These are phyloP conservation scores for Phytophthora citricola DNA, from an alignment of 352 stramenopile genomes.

Conservation along the genomic window DNA sequence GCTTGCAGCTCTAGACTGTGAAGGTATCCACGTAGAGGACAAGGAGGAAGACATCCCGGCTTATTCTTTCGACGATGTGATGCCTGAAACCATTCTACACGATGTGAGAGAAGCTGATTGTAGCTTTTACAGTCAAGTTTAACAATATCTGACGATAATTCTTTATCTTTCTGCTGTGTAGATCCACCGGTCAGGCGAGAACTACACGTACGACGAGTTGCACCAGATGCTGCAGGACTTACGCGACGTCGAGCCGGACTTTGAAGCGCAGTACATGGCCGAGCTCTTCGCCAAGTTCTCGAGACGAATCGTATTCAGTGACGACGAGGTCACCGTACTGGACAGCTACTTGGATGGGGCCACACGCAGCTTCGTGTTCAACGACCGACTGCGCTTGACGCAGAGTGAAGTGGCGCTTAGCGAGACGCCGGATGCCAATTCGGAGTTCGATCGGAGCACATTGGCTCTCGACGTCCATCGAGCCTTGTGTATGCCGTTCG, in stretches of 20 bases:
- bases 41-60: constrained; percentile 2
- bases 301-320: constrained; percentile 52
- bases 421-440: constrained; percentile 10
- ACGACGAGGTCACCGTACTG: constrained; percentile 66
- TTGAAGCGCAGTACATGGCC: constrained; percentile 61
- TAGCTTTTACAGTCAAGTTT: too few relatives aligned
- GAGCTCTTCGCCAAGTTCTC: constrained; percentile 69
- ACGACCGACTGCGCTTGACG: constrained; percentile 69
- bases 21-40: constrained; percentile 54
- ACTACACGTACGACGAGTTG: constrained; percentile 77
- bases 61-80: constrained; percentile 61
- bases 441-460: constrained; percentile 48
- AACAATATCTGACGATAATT: too few relatives aligned
- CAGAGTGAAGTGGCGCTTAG: constrained; percentile 72
- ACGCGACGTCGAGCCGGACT: constrained; percentile 56
- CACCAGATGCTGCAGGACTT: constrained; percentile 66
- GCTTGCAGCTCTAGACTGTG: constrained; percentile 62
- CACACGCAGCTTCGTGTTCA: constrained; percentile 78
- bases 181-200: constrained; percentile 79
- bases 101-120: constrained; percentile 46
- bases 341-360: constrained; percentile 58
- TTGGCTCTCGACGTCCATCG: constrained; percentile 76
- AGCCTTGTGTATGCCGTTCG: constrained; percentile 57
- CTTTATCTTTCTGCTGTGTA: constrained; percentile 19
- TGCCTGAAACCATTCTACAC: constrained; percentile 66